Conservation (phyloP, 768 basidiomycete genomes). For the Auriscalpium microsporum region DNA sequence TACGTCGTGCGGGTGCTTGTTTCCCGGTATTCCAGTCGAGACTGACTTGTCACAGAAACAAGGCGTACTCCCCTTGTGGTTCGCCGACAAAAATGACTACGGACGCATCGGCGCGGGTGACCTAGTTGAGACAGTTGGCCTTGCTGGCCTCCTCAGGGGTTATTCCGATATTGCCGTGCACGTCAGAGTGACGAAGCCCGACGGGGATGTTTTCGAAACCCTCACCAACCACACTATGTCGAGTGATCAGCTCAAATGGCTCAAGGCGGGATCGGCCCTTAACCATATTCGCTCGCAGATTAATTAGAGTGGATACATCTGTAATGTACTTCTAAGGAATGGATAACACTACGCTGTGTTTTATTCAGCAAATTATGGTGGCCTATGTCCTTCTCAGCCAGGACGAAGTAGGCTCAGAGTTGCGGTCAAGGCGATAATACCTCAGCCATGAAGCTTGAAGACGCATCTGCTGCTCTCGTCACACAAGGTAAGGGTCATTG, state of each 20-base stretch:
- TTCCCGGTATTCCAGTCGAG: neutral
- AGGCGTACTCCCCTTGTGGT: slow-evolving; percentile 94
- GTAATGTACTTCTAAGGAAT: slow-evolving; percentile 1
- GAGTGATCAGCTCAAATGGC: slow-evolving; percentile 83
- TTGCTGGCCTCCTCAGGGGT: slow-evolving; percentile 52
- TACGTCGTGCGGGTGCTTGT: slow-evolving; percentile 21
- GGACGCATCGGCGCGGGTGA: slow-evolving; percentile 76
- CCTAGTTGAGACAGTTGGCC: slow-evolving; percentile 73
- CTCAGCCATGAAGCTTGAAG: too few species aligned
- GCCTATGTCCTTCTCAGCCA: too few species aligned
- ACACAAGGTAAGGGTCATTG: too few species aligned
- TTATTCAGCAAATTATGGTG: slow-evolving; percentile 1
- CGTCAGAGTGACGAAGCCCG: slow-evolving; percentile 56
- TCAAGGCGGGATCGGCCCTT: slow-evolving; percentile 80
- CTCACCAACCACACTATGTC: slow-evolving; percentile 85
- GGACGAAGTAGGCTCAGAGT: too few species aligned
- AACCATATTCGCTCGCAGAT: slow-evolving; percentile 75
- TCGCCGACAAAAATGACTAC: slow-evolving; percentile 82
- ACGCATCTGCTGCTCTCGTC: too few species aligned
- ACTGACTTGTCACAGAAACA: slow-evolving; percentile 63
- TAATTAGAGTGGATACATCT: slow-evolving; percentile 18
- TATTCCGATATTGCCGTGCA: slow-evolving; percentile 34
- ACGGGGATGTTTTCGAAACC: slow-evolving; percentile 59
- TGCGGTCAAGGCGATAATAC: too few species aligned
- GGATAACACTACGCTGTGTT: slow-evolving; percentile 3